A percentile compares a stretch with the other conserved stretches of the same genome.
Conservation (phyloP, 176 grass and related monocot genomes). For the Zizania latifolia region DNA sequence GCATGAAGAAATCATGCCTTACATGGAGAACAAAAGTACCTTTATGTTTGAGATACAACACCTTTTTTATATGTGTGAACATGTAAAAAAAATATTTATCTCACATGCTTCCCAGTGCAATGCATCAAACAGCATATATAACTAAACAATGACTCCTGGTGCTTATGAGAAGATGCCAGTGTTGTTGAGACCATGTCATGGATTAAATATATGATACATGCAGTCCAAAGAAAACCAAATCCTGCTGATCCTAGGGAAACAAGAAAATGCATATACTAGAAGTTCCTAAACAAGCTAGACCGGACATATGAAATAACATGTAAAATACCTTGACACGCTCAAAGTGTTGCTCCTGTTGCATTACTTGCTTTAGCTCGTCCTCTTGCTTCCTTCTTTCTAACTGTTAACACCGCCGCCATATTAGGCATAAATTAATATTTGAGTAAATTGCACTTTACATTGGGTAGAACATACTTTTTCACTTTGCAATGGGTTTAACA, state of each 20-base stretch:
- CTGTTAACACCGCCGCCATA: conserved; percentile 40
- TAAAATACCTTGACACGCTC: conserved; percentile 89
- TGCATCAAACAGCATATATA: background rate
- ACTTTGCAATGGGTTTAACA: too few species aligned
- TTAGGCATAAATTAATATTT: background rate
- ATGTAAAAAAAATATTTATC: background rate
- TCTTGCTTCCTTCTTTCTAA: conserved; percentile 91
- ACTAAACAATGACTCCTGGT: background rate
- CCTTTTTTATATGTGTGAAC: background rate
- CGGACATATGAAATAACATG: background rate
- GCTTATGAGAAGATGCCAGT: background rate
- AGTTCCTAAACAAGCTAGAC: background rate
- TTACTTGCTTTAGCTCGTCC: conserved; percentile 92
- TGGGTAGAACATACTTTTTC: too few species aligned
- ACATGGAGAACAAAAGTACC: background rate
- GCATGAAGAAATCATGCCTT: background rate
- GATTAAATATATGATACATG: background rate
- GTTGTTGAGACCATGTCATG: background rate
- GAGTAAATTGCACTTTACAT: too few species aligned
- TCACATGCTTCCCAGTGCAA: background rate
- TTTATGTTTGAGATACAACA: background rate
- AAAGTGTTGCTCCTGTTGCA: conserved; percentile 83
- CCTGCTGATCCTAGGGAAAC: background rate
- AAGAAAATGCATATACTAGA: background rate
- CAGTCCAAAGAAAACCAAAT: background rate